Evolutionary conservation across 345 rosid species (phyloP), one percentile per base, ranked within the genome.

Genomic region (Zanthoxylum bungeanum): DNA sequence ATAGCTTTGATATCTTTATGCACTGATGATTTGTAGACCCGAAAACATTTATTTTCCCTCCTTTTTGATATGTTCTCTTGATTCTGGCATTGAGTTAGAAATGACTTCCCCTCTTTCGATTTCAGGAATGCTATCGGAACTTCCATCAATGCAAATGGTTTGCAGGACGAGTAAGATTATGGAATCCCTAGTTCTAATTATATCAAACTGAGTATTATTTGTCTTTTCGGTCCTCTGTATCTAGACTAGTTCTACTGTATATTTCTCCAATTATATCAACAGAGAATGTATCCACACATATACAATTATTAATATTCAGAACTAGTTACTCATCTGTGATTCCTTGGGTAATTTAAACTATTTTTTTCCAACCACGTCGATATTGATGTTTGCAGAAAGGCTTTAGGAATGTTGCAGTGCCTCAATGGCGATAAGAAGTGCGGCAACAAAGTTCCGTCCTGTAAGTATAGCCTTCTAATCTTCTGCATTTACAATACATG

Each of bases 121-220:
- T 77, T 44, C 85, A 87, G 91, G 69, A 81, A 80, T 80, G 68
- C 64, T 42, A 73, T 83, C 14, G 89, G 91, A 42, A 87, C 89
- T 34, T 78, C 83, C 50, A 68, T 85, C 42, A 75, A 78, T 40
- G 70, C 82, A 36, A 71, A 80, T 64, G 67, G 25, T 30, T 42
- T 83, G 52, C 74, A 37, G 27, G 79, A 79, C 63, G 55, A 75
- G 91, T 83, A 72, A 64, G 67, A 30, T 47, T 69, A 17, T n/a
- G 19, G 34, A 46, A 19, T 42, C 28, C 17, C 39, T 64, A 47
- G 31, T 42, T 36, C 51, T 24, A 24, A 42, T 40, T n/a, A 42
- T 42, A 7, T 62, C 66, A 2, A 24, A 50, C 19, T n/a, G 22
- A 0, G 50, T 62, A 22, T 42, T 4, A 25, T 51, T 24, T 14